These are phyloP conservation scores for Neonectria magnoliae DNA, from an alignment of 2,329 filamentous ascomycete genomes.

Conservation along the genomic window DNA sequence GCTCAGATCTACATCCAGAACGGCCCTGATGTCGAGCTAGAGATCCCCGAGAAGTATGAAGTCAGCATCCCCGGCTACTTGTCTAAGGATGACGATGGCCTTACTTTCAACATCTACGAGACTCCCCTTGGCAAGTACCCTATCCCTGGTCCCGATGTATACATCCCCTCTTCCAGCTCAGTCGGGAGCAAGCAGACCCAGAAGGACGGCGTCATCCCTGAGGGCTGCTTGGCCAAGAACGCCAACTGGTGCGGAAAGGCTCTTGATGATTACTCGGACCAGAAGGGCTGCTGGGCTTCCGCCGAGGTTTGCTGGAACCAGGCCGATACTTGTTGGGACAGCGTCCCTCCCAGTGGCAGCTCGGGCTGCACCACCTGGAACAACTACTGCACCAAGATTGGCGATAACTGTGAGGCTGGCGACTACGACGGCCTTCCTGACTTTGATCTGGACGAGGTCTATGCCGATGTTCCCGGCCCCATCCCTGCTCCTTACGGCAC, in stretches of 20 bases:
- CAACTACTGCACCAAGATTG: constrained; percentile 65
- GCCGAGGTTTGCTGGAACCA: constrained; percentile 68
- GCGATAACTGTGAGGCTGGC: constrained; percentile 53
- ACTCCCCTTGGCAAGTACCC: constrained; percentile 57
- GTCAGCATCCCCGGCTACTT: constrained; percentile 76
- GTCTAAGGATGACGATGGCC: constrained; percentile 59
- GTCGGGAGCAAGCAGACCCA: constrained; percentile 34
- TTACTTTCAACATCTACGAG: constrained; percentile 73
- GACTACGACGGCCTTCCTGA: constrained; percentile 60
- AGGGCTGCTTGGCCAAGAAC: constrained; percentile 70
- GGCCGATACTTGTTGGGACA: constrained; percentile 66
- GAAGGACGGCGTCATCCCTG: constrained; percentile 62
- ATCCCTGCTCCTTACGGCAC: constrained; percentile 47
- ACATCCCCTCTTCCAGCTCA: constrained; percentile 49
- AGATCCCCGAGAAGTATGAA: constrained; percentile 58
- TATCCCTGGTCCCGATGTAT: constrained; percentile 66
- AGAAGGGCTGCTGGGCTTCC: constrained; percentile 69
- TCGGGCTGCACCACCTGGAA: constrained; percentile 71
- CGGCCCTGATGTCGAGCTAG: constrained; percentile 56
- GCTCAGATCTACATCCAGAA: constrained; percentile 73
- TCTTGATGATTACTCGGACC: constrained; percentile 64
- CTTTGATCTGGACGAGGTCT: constrained; percentile 48
- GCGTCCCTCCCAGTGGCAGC: constrained; percentile 67
- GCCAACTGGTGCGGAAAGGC: constrained; percentile 78
- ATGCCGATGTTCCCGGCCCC: constrained; percentile 44